Conservation (phyloP, 345 rosid genomes). For the Sonneratia caseolaris region DNA sequence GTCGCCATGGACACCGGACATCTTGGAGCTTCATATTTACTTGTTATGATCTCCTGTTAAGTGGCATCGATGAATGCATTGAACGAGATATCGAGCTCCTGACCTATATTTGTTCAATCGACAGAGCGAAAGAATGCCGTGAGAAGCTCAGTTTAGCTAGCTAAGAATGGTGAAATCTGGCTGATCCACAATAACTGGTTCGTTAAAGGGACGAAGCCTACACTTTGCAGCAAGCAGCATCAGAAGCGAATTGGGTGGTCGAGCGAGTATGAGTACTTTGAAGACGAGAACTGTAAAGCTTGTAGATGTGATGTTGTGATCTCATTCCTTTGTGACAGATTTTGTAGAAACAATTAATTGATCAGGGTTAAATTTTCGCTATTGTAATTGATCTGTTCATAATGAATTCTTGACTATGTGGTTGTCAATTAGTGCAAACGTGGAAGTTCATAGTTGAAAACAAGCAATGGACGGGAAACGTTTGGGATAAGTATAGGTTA, state of each 20-base stretch:
- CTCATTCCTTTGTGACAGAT: background rate
- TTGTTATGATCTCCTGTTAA: background rate
- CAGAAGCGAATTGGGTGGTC: background rate
- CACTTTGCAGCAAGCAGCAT: background rate
- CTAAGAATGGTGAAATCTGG: background rate
- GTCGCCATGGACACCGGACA: background rate
- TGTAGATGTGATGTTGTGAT: background rate
- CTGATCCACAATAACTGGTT: background rate
- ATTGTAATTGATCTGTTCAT: too few species aligned
- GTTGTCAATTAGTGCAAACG: too few species aligned
- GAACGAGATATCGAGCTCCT: background rate
- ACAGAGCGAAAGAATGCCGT: background rate
- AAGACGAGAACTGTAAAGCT: background rate
- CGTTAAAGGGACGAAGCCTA: background rate
- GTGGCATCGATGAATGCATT: background rate
- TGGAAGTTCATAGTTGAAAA: too few species aligned
- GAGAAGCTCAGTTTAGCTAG: background rate
- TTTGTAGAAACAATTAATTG: background rate
- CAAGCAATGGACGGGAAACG: too few species aligned
- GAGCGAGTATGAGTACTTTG: background rate
- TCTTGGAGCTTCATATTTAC: background rate
- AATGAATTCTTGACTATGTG: too few species aligned
- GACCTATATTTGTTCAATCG: background rate
- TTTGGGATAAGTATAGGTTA: too few species aligned
- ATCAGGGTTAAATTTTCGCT: too few species aligned